Evolutionary conservation across 2,329 filamentous ascomycete genomes (phyloP), one percentile per base, ranked within the genome.

Genomic region (Cryphonectria naterciae): DNA sequence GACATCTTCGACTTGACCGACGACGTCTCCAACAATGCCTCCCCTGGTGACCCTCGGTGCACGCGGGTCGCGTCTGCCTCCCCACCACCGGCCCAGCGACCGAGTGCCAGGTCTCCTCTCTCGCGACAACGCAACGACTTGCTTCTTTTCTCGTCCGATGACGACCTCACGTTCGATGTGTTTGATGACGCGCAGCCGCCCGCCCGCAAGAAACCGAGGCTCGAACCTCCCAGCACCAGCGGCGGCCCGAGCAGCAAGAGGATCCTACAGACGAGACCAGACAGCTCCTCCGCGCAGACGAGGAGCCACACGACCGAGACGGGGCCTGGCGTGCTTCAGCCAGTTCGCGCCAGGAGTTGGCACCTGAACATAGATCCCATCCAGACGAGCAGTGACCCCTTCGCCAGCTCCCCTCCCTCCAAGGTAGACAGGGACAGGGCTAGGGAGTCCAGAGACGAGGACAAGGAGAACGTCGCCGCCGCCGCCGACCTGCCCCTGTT

Each of bases 91-190:
- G 32, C 37, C 11, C 8, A 35, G 37, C 64, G 15, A 37, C 15
- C 19, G 19, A 39, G 10, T 66, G 49, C 15, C 43, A 56, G 19
- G n/a, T 32, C 39, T 39, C 60, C 39, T 43, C 60, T n/a, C 22
- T 17, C 49, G 3, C 56, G 63, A 2, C 66, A 41, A 2, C 17
- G 4, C 39, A 70, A 76, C 28, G 64, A 77, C 61, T 77, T 80
- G 37, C 71, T 80, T n/a, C 80, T 80, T 66, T 73, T 81, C 15
- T 81, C 79, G 0, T 80, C 82, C 64, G 83, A 85, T 60, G 61
- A 66, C 7, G 74, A 77, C 13, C 25, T 7, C 39, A 35, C 19
- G 15, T 22, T 52, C 25, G 25, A 65, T 15, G 4, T 49, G 63
- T 54, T 19, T 7, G 39, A 54, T 4, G 28, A 52, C 11, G 37